phyloP scores from a whole-genome alignment of 225 moss, liverwort and hornwort genomes.

The Bryoerythrophyllum caledonicum region DNA sequence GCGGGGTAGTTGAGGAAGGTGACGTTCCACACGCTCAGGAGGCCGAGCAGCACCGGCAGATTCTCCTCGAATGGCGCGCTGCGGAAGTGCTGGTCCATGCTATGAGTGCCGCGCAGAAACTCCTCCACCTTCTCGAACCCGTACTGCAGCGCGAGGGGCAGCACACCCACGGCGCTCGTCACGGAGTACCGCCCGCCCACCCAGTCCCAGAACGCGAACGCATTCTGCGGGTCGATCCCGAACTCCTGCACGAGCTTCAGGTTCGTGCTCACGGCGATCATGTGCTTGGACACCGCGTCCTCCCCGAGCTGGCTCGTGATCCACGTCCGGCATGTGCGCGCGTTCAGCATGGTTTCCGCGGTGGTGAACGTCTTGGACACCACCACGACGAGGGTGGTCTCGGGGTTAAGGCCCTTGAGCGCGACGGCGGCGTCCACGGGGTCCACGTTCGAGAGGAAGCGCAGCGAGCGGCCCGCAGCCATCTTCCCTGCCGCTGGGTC shows the following conservation, averaged over 20 bases:
- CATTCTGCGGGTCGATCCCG: constrained; percentile 88
- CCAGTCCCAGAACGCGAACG: constrained; percentile 99
- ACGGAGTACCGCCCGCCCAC: constrained; percentile 98
- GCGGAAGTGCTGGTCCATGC: constrained; percentile 91
- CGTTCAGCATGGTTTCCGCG: constrained; percentile 95
- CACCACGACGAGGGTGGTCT: constrained; percentile 87
- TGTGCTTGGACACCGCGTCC: constrained; percentile 82
- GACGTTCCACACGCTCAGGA: constrained; percentile 93
- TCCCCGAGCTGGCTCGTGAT: constrained; percentile 78
- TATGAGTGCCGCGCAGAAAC: constrained; percentile 74
- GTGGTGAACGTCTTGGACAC: constrained; percentile 99
- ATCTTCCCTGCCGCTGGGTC: constrained; percentile 63
- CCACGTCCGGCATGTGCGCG: constrained; percentile 90
- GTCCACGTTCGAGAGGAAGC: constrained; percentile 93
- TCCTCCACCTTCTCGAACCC: constrained; percentile 74
- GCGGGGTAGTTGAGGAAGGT: constrained; percentile 83
- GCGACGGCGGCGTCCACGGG: constrained; percentile 90
- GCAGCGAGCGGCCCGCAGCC: constrained; percentile 71
- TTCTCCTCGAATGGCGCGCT: constrained; percentile 70
- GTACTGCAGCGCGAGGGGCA: constrained; percentile 82
- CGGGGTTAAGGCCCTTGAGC: constrained; percentile 71
- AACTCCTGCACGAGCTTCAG: constrained; percentile 96
- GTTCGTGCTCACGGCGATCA: constrained; percentile 96
- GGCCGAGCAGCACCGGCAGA: constrained; percentile 82
- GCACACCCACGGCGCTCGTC: constrained; percentile 89